Evolutionary conservation across 345 rosid species (phyloP).

Genomic region (Odontarrhena argentea): DNA sequence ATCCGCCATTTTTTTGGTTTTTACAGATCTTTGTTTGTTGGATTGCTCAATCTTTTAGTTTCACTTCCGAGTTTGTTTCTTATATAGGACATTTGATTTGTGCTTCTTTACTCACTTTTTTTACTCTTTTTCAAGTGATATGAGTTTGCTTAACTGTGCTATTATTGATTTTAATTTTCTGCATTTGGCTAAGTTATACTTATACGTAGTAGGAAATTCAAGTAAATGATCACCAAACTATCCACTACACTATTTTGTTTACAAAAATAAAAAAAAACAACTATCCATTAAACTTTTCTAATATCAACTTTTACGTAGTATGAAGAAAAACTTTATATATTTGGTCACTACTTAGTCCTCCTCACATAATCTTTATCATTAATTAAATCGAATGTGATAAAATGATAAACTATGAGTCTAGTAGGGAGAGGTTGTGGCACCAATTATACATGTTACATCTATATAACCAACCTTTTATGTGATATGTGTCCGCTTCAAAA

Average conservation of each 20-base stretch:
- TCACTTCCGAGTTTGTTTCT: not conserved
- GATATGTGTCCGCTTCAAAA: too few species aligned
- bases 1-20: conserved; percentile 30
- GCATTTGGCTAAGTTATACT: not conserved
- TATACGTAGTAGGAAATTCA: not conserved
- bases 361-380: conserved; percentile 18
- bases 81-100: conserved; percentile 16
- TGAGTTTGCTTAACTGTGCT: not conserved
- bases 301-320: not conserved
- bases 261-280: too few species aligned
- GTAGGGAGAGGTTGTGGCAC: too few species aligned
- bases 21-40: conserved; percentile 4
- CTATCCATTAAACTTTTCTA: too few species aligned
- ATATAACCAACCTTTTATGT: too few species aligned
- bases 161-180: too few species aligned
- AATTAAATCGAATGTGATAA: not conserved
- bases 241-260: not conserved
- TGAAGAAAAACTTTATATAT: not conserved
- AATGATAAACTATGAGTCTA: not conserved
- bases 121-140: not conserved
- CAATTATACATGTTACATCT: too few species aligned
- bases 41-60: not conserved
- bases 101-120: not conserved
- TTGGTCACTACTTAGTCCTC: not conserved
- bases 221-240: not conserved